Base-by-base conservation (phyloP, 1,284 basidiomycete genomes). In the Neonothopanus nambi region DNA sequence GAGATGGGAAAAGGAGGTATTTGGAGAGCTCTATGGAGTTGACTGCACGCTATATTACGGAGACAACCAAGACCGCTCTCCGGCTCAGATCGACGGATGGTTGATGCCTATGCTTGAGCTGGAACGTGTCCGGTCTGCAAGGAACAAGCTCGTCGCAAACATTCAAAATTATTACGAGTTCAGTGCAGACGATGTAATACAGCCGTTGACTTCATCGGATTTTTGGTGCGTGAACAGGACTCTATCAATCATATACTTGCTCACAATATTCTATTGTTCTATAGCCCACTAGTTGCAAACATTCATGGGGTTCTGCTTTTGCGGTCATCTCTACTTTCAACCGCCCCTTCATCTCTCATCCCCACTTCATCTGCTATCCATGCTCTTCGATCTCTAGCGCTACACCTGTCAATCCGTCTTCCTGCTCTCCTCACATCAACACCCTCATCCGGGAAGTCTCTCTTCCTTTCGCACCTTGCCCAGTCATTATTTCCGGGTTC, bases 371-470 rank as follows among this genome's bases (percentile, higher is more conserved):
- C 91, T 1, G 77, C 87, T 12, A 70, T 77, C 1, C 52, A 73
- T 3, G 75, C 89, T 0, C 76, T 97, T 3, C 81, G 78, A 2
- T 66, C 75, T 6, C 74, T 98, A 40, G 85, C 89, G 0, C 68
- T 87, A 12, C 80, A 85, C 51, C 63, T 89, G 1, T 87, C 86
- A 0, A 76, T 85, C 42, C 81, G 88, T 2, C 68, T 89, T 0
- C 96, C 97, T 1, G 84, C 84, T 7, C 85, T 99, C 20, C 70
- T 99, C 28, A 91, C 93, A 0, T 95, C 95, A 0, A 74, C 91
- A 0, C 87, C 95, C 0, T 96, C 95, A 0, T 88, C 92, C 3
- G 97, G 97, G 52, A 99, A 99, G 67, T 87, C 89, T 0, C 80
- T 93, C 9, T 73, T 97, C 13, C 72, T 99, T 26, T 78, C 85